Base-by-base conservation (phyloP, 2,329 filamentous ascomycete genomes). In the Sporothrix pallida region DNA sequence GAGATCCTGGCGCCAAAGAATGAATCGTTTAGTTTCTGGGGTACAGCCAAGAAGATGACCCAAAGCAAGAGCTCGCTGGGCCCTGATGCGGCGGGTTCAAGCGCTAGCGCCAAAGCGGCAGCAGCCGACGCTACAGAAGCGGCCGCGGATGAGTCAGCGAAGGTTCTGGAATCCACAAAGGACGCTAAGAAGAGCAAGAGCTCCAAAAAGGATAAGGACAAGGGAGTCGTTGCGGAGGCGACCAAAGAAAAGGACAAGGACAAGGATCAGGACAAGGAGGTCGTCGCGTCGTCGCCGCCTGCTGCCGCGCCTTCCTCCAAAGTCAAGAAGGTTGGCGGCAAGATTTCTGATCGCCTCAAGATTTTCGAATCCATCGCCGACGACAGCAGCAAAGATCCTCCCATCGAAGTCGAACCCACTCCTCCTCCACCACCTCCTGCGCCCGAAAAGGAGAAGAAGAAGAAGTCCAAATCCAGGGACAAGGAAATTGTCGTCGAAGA, bases 21-120 rank as follows among this genome's bases (percentile, higher is more conserved):
- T 58, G 83, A 86, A 73, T 79, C 86, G 0, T 90, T 89, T 79
- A 85, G 85, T 77, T 89, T 89, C 82, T 90, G 88, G 88, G 86
- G 87, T 74, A 82, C 84, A 67, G 79, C 82, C 73, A 87, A 86
- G 78, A 87, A 85, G 76, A 65, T 75, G 50, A 74, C 79, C 9
- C 52, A 79, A 77, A 77, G 76, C 75, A 84, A 84, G 81, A 83
- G 82, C 83, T 78, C 77, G 78, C 80, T 74, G 72, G 31, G 31
- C 4, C 74, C 62, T 48, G 62, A 67, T 9, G n/a, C 52, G 20
- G 23, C 75, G n/a, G 75, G 75, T 69, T 68, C 71, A 60, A 70
- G 17, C 65, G 58, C 56, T 26, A 68, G 46, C 44, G 65, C 56
- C 10, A 71, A 75, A 37, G 65, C 71, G 72, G 72, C 15, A 42